These are phyloP conservation scores for Bretziella fagacearum DNA, from an alignment of 2,329 filamentous ascomycete genomes.

Conservation along the genomic window DNA sequence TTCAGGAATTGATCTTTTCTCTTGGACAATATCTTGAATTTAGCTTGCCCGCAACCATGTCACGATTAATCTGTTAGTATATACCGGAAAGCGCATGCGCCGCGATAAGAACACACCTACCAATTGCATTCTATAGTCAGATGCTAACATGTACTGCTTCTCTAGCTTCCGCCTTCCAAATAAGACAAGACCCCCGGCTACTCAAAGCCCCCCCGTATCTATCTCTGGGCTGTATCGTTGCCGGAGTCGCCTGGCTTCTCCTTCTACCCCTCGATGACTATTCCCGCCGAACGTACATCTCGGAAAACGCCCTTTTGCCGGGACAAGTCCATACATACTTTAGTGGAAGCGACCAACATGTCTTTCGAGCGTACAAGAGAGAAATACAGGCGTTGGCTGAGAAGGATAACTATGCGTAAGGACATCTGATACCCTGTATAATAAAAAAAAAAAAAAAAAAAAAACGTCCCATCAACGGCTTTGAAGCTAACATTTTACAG, in stretches of 20 bases:
- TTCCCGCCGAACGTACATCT: slow-evolving; percentile 85
- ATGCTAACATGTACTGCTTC: background rate
- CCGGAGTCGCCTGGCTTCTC: slow-evolving; percentile 80
- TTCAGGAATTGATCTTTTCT: too few species aligned
- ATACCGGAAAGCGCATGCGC: too few species aligned
- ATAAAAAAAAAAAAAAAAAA: background rate
- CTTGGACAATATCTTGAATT: too few species aligned
- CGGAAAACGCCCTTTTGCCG: slow-evolving; percentile 87
- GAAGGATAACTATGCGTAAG: slow-evolving; percentile 36
- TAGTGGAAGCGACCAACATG: slow-evolving; percentile 83
- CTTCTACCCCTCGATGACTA: slow-evolving; percentile 81
- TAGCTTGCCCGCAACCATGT: slow-evolving; percentile 6
- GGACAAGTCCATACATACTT: slow-evolving; percentile 98
- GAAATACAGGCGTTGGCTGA: slow-evolving; percentile 53
- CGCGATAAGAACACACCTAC: too few species aligned
- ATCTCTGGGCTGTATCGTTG: slow-evolving; percentile 65
- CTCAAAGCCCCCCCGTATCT: slow-evolving; percentile 76
- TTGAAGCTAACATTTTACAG: slow-evolving; percentile 20
- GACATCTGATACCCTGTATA: background rate
- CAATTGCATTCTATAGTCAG: background rate
- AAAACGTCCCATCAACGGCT: background rate
- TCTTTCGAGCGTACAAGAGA: slow-evolving; percentile 76
- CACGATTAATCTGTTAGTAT: slow-evolving; percentile 13
- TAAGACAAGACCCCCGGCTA: slow-evolving; percentile 67
- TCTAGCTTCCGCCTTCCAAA: slow-evolving; percentile 42